Percentiles rank a stretch among this genome's conserved stretches.
Evolutionary conservation across 345 rosid species (phyloP).

Genomic region (Bruguiera parviflora): DNA sequence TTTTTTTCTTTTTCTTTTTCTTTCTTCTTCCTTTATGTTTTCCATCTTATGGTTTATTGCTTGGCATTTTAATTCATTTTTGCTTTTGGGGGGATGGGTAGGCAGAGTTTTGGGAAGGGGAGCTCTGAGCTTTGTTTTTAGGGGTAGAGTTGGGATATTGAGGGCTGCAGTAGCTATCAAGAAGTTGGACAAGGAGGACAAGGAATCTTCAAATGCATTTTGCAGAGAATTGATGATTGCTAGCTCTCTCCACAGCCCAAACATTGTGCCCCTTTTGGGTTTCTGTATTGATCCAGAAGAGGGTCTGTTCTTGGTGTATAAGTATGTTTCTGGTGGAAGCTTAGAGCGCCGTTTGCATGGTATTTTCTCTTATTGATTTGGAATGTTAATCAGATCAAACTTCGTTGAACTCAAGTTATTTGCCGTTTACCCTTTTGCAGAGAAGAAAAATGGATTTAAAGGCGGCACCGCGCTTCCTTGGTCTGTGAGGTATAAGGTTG

Average conservation of each 20-base stretch:
- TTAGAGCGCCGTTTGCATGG: constrained; percentile 84
- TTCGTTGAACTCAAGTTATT: constrained; percentile 16
- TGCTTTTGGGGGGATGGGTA: constrained; percentile 24
- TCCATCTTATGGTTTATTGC: constrained; percentile 1
- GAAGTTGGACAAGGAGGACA: constrained; percentile 78
- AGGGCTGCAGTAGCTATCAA: constrained; percentile 72
- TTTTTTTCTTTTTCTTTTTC: background rate
- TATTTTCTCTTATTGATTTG: constrained; percentile 22
- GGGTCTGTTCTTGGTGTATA: constrained; percentile 88
- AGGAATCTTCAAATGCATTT: constrained; percentile 84
- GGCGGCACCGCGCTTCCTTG: constrained; percentile 47
- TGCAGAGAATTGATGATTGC: constrained; percentile 98
- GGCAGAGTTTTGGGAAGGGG: constrained; percentile 98
- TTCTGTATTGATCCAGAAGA: constrained; percentile 87
- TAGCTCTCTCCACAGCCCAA: constrained; percentile 68
- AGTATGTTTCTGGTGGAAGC: constrained; percentile 87
- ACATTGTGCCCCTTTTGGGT: constrained; percentile 79
- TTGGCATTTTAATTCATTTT: constrained; percentile 19
- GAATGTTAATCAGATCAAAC: constrained; percentile 6
- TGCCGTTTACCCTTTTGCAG: constrained; percentile 35
- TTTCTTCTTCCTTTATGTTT: background rate
- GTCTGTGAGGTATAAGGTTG: constrained; percentile 78
- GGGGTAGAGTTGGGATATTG: constrained; percentile 78
- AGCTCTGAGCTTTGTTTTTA: constrained; percentile 84
- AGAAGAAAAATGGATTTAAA: constrained; percentile 53